Evolutionary conservation across 2,329 filamentous ascomycete species (phyloP), one percentile per base, ranked within the genome.

Genomic region (Cryphonectria japonica): DNA sequence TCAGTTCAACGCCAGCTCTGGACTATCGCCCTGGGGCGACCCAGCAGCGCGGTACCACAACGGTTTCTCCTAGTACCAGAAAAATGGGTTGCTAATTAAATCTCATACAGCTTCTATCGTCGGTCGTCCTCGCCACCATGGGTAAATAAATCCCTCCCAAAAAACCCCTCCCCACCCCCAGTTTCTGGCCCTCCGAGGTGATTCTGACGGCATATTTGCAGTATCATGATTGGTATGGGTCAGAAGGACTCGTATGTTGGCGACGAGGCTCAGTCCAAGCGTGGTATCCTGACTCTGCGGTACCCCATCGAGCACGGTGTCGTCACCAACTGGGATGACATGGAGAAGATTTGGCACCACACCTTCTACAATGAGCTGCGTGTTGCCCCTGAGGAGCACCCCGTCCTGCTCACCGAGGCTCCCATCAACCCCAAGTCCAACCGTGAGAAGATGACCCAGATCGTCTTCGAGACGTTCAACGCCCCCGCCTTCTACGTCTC

Each of bases 331-430:
- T 99, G 96, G 96, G 96, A 99, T 85, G 96, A 98, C 86, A 98
- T 98, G 96, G 96, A 98, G 90, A 98, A 98, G 92, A 98, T 99
- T 81, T 99, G 96, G 96, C 96, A 99, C 87, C 96, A 99, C 93
- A 98, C 96, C 83, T 99, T 99, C 91, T 99, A 98, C 93, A 99
- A 99, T 88, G 96, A 99, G 90, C 91, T 99, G 83, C 95, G 96
- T 95, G 96, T 99, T 77, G 96, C 96, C 80, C 96, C 96, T 80
- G 96, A 99, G 91, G 96, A 99, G 92, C 96, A 99, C 91, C 96
- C 96, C 80, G 95, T 98, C 83, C 91, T 99, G 83, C 91, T 99
- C 85, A 99, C 96, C 79, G 96, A 99, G 89, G 96, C 96, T 80
- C 96, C 96, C 79, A 98, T 99, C 92, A 99, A 99, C 92, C 96